phyloP scores from a whole-genome alignment of 1,284 basidiomycete genomes.

The Ceraceosorus guamensis region DNA sequence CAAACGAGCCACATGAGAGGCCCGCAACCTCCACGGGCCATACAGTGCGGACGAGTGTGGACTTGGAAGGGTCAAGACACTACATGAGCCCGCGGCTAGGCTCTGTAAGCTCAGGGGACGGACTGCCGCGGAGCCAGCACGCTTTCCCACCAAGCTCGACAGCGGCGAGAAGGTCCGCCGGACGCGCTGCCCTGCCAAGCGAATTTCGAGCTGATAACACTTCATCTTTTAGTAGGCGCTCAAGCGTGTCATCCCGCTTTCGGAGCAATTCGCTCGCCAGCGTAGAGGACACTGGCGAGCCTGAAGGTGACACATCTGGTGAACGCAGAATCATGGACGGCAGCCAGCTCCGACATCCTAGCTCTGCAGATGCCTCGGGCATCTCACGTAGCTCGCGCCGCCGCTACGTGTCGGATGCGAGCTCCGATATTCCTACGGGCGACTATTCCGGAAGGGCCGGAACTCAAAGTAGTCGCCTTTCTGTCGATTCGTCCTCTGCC shows the following conservation, averaged over 20 bases:
- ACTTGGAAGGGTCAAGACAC: neutral
- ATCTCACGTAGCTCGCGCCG: constrained; percentile 4
- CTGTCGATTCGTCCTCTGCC: constrained; percentile 21
- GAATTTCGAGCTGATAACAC: constrained; percentile 16
- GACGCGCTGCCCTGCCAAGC: constrained; percentile 21
- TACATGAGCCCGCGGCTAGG: constrained; percentile 7
- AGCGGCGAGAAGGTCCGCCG: constrained; percentile 2
- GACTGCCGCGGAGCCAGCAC: constrained; percentile 12
- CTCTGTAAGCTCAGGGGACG: constrained; percentile 2
- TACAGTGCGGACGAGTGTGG: neutral
- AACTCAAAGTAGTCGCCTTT: constrained; percentile 20
- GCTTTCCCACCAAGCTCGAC: constrained; percentile 11
- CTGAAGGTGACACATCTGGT: neutral
- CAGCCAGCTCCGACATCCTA: constrained; percentile 13
- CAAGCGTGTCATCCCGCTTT: neutral
- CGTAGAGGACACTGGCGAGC: neutral
- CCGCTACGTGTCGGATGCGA: constrained; percentile 20
- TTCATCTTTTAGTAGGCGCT: neutral
- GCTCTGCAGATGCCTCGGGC: constrained; percentile 12
- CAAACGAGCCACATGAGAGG: constrained; percentile 3
- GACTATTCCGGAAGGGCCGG: constrained; percentile 18
- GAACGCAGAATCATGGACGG: neutral
- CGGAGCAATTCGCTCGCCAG: neutral
- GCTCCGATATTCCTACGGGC: constrained; percentile 11
- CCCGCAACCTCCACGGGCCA: neutral